Conservation (phyloP, 441 rosid genomes). For the Gossypium davidsonii region DNA sequence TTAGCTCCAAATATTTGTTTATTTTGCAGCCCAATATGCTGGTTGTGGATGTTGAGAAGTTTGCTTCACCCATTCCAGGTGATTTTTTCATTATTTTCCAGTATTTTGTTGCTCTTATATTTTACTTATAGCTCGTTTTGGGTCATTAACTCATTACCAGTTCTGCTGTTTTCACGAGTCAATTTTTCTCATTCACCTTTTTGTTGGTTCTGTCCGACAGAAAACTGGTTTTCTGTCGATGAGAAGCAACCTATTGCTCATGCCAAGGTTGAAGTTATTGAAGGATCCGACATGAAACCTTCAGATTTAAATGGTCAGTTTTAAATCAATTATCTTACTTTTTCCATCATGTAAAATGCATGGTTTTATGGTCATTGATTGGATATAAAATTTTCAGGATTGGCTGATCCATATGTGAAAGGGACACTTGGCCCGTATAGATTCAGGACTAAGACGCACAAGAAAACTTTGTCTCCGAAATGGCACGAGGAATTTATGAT, state of each 20-base stretch:
- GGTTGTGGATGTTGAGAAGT: conserved; percentile 85
- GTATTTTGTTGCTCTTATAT: background rate
- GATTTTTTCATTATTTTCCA: background rate
- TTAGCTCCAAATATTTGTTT: conserved; percentile 9
- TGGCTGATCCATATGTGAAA: conserved; percentile 91
- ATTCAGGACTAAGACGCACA: conserved; percentile 59
- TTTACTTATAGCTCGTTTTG: background rate
- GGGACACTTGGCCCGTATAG: conserved; percentile 77
- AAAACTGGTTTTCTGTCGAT: conserved; percentile 72
- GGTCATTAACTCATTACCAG: background rate
- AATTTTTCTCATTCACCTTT: background rate
- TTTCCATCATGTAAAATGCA: background rate
- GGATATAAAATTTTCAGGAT: conserved; percentile 44
- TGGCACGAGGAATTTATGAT: conserved; percentile 86
- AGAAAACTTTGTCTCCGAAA: conserved; percentile 74
- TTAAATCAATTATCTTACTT: background rate
- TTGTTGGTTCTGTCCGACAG: conserved; percentile 33
- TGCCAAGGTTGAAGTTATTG: conserved; percentile 73
- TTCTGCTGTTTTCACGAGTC: background rate
- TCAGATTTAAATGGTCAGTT: conserved; percentile 75
- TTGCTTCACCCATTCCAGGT: conserved; percentile 58
- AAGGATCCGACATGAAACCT: conserved; percentile 77
- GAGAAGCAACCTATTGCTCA: conserved; percentile 70
- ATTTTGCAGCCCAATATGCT: conserved; percentile 88
- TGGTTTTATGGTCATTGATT: background rate